A percentile compares a stretch with the other conserved stretches of the same genome.
These are phyloP conservation scores for Immersiporthe knoxdaviesiana DNA, from an alignment of 2,329 filamentous ascomycete genomes.

Conservation along the genomic window DNA sequence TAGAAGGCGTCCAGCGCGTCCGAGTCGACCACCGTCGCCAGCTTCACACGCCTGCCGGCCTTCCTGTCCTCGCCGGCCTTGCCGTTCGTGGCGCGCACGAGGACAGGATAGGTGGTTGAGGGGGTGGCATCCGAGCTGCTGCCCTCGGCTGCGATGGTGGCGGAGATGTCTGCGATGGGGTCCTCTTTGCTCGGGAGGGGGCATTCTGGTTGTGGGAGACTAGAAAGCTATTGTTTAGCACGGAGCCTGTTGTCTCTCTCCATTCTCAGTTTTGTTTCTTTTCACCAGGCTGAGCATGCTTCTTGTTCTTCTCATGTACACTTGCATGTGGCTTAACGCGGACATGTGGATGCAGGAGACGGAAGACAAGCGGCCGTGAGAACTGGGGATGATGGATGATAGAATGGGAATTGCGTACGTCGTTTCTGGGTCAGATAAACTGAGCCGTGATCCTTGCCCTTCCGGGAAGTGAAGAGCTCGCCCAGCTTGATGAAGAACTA, in stretches of 20 bases:
- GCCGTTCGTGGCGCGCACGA: conserved; percentile 85
- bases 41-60: conserved; percentile 65
- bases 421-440: conserved; percentile 79
- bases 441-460: conserved; percentile 72
- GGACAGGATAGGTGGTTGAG: conserved; percentile 54
- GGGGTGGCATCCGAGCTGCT: conserved; percentile 39
- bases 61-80: conserved; percentile 58
- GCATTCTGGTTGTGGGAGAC: conserved; percentile 51
- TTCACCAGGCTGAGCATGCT: neutral
- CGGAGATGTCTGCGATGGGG: conserved; percentile 63
- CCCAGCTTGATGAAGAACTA: conserved; percentile 75
- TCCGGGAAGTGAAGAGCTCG: conserved; percentile 68
- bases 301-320: neutral
- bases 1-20: conserved; percentile 82
- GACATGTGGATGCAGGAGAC: neutral
- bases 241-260: neutral
- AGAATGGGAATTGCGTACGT: conserved; percentile 54
- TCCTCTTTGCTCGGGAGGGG: conserved; percentile 49
- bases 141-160: conserved; percentile 50
- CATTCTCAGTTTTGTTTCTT: neutral
- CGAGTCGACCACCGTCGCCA: conserved; percentile 81
- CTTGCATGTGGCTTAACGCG: neutral
- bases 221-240: conserved; percentile 33
- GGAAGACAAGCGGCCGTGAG: neutral
- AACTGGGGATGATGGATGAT: neutral